Base-by-base conservation (phyloP, 2,329 filamentous ascomycete species). In the Stagonosporopsis tanaceti region DNA sequence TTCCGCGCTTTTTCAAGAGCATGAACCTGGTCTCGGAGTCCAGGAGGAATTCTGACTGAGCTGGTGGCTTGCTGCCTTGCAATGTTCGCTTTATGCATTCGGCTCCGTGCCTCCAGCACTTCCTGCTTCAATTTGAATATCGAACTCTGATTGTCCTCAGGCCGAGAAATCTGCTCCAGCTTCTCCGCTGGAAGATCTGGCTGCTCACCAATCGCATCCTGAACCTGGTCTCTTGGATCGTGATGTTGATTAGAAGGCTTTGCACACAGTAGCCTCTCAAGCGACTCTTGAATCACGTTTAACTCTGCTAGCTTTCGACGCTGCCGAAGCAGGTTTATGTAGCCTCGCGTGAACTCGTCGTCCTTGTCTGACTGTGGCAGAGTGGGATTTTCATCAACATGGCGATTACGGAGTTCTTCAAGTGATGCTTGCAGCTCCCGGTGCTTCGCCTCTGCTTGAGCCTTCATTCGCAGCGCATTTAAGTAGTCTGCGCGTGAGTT, bases 1-100 rank as follows among this genome's bases (percentile, higher is more conserved):
- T 82, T 76, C 41, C 81, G 76, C 12, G 80, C 81, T 35, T 71
- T 70, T 47, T 79, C 73, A 25, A 84, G 68, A 4, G 79, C 80
- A 45, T 62, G 59, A 0, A 78, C 69, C 57, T 77, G 73, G n/a
- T 65, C 55, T 15, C 68, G 61, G 28, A 76, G 44, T 34, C 46
- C 63, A 6, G 65, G 25, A 14, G 44, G 7, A 11, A 39, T 35
- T 35, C 27, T 27, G 9, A 48, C 25, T 39, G 34, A 32, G 17
- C 48, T 39, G 7, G 65, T 61, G 8, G 64, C 66, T 37, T 69
- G 57, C 14, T 40, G 50, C 34, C 60, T 66, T 3, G 61, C 53
- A 9, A 62, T 53, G n/a, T 70, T 71, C 22, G 72, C 68, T 15
- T 58, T 65, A 28, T 77, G 73, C 67, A 77, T 70, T 24, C 53